Evolutionary conservation across 306 rosid genomes (phyloP).

Genomic region (Castanea mollissima): DNA sequence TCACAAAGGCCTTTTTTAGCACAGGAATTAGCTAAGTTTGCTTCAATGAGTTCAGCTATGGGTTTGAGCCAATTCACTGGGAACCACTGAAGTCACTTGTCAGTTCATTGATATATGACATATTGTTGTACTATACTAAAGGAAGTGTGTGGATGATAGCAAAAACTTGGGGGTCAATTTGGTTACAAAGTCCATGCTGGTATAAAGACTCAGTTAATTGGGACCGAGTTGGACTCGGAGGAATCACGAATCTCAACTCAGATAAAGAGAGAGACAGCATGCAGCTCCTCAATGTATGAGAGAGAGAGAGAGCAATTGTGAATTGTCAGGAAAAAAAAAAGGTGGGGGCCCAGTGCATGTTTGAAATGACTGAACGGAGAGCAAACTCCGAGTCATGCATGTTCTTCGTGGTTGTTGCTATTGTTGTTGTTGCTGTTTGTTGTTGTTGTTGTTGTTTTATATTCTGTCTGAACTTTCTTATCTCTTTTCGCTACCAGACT

Average conservation of each 20-base stretch:
- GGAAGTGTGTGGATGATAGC: not conserved
- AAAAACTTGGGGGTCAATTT: constrained; percentile 9
- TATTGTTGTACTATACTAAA: not conserved
- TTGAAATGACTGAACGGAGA: constrained; percentile 37
- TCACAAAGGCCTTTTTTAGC: constrained; percentile 39
- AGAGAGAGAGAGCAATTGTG: constrained; percentile 3
- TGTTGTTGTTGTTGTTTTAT: constrained; percentile 27
- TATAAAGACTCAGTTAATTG: not conserved
- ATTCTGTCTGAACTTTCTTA: constrained; percentile 30
- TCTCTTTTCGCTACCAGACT: constrained; percentile 26
- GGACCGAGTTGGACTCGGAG: constrained; percentile 14
- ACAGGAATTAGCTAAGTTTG: constrained; percentile 64
- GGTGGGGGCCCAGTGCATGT: constrained; percentile 45
- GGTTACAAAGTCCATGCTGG: not conserved
- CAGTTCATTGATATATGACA: not conserved
- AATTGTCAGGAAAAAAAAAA: not conserved
- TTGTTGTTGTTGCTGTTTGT: constrained; percentile 17
- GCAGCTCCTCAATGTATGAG: not conserved
- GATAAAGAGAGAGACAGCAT: not conserved
- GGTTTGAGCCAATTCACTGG: constrained; percentile 64
- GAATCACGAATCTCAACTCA: not conserved
- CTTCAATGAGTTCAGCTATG: constrained; percentile 52
- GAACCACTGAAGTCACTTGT: constrained; percentile 40
- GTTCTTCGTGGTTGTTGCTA: constrained; percentile 24
- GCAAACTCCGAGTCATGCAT: constrained; percentile 41